Evolutionary conservation across 208 protist genomes (phyloP).

Genomic region (Tetramitus jugosus): DNA sequence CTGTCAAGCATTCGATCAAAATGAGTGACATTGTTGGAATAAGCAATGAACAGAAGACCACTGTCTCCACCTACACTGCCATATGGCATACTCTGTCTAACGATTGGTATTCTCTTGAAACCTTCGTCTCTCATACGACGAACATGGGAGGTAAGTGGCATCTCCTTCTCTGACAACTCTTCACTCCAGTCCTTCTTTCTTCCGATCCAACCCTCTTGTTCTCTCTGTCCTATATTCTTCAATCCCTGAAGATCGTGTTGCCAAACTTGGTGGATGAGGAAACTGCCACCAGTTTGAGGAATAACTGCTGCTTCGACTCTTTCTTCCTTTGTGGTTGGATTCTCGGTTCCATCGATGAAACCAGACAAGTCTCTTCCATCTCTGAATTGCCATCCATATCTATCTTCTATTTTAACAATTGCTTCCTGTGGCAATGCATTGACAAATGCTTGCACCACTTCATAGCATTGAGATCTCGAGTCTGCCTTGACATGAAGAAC

Average conservation of each 20-base stretch:
- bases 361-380: constrained; percentile 3
- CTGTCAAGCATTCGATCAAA: not conserved
- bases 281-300: not conserved
- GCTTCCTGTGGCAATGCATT: not conserved
- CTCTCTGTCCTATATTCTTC: not conserved
- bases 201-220: not conserved
- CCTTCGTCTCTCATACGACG: not conserved
- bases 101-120: not conserved
- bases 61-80: not conserved
- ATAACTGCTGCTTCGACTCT: not conserved
- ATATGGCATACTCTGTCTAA: constrained; percentile 4
- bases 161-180: not conserved
- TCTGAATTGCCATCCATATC: not conserved
- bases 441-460: not conserved
- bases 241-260: not conserved
- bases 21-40: not conserved
- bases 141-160: not conserved
- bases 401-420: not conserved
- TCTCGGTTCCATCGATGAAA: constrained; percentile 4
- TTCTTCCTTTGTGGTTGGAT: not conserved
- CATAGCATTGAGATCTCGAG: not conserved
- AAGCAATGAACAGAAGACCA: not conserved
- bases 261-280: not conserved
- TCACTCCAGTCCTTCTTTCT: not conserved
- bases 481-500: constrained; percentile 4